Conservation (phyloP, 176 grass and related monocot species). For the Raddia guianensis region DNA sequence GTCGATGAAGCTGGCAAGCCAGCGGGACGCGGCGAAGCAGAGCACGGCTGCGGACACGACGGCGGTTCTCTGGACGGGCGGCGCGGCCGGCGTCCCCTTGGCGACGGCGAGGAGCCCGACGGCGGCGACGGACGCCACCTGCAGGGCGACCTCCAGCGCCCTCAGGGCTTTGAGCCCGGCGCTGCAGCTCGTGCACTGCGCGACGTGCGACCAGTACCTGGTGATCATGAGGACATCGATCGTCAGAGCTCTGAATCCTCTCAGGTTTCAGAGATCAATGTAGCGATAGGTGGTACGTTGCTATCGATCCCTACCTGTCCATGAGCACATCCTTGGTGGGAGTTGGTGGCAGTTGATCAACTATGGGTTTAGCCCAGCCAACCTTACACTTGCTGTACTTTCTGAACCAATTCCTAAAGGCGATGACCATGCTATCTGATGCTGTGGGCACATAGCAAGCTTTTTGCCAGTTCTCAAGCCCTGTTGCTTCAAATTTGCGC, state of each 20-base stretch:
- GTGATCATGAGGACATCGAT: not conserved
- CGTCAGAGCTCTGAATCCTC: not conserved
- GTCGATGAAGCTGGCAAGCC: too few relatives aligned
- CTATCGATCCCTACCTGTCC: constrained; percentile 67
- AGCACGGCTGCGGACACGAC: constrained; percentile 50
- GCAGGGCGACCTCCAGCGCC: constrained; percentile 59
- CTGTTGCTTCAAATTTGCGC: constrained; percentile 52
- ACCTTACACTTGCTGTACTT: constrained; percentile 66
- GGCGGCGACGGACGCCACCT: constrained; percentile 51
- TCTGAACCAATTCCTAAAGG: constrained; percentile 89
- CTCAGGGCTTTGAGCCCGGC: constrained; percentile 58
- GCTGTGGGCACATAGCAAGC: constrained; percentile 79
- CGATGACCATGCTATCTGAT: constrained; percentile 72
- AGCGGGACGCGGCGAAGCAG: constrained; percentile 45
- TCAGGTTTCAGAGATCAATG: too few relatives aligned
- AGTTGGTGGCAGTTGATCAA: constrained; percentile 55
- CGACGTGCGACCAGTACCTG: constrained; percentile 94
- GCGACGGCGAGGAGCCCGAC: constrained; percentile 60
- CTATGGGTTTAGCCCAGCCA: constrained; percentile 50
- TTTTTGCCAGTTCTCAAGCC: constrained; percentile 66
- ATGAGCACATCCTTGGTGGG: constrained; percentile 66
- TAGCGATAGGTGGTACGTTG: too few relatives aligned
- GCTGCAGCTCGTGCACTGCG: constrained; percentile 75
- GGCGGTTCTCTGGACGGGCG: constrained; percentile 36
- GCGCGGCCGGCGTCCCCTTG: constrained; percentile 42